Evolutionary conservation across 1,139 yeast genomes (phyloP), one percentile per base, ranked within the genome.

Genomic region (Pneumocystis jirovecii): DNA sequence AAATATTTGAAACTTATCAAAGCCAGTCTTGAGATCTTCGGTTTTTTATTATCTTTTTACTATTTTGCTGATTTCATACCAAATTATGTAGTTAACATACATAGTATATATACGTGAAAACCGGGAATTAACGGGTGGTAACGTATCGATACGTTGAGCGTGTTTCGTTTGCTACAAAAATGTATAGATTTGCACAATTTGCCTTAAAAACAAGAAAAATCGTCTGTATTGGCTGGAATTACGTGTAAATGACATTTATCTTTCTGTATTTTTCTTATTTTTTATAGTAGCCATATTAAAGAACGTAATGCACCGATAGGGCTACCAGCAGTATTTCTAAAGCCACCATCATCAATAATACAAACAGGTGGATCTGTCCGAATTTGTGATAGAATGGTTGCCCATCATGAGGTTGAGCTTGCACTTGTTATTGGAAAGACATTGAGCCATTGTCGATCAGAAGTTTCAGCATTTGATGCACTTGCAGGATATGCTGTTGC

Each of bases 141-240:
- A 10, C 40, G 12, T 10, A 37, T 37, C 7, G 7, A 37, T 8
- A 37, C 40, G 17, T 37, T 8, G 3, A 31, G 5, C 40, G 17
- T 8, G 40, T 37, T 37, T 37, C 7, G 3, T 37, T 10, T 10
- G 40, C 12, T 37, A 10, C 17, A 37, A 10, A 15, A 37, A 37
- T 37, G 12, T 8, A 8, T 37, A 15, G 8, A 15, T 37, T 37
- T 37, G 2, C 12, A 10, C 12, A 37, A 10, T 69, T 69, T 59
- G 69, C 70, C 8, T 60, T 64, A 60, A 65, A 62, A 70, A 73
- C 42, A 80, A 80, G 70, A 69, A 93, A 93, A 77, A 84, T 91
- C 74, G 82, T 93, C 61, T 93, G 98, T 76, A 91, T 93, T 70
- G 98, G 98, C 63, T 86, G 99, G 71, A 93, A 93, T 76, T 93